Percentiles rank a stretch among this genome's conserved stretches.
phyloP scores from a whole-genome alignment of 208 protist species.

The Leishmania turanica region DNA sequence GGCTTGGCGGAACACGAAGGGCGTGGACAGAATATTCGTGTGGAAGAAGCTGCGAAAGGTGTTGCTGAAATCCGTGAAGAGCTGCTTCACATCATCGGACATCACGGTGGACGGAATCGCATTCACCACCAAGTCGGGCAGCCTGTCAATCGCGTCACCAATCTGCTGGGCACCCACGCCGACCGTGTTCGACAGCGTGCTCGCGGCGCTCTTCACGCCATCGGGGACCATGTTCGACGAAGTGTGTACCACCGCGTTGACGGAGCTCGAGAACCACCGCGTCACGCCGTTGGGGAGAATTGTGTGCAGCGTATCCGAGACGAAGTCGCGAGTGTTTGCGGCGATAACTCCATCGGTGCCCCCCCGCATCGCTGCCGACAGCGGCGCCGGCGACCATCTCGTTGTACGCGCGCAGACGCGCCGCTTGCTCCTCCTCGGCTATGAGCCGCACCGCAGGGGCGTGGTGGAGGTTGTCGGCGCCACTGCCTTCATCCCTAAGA shows the following conservation, averaged over 20 bases:
- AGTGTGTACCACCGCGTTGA: conserved; percentile 19
- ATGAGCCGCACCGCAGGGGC: conserved; percentile 19
- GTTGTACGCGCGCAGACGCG: conserved; percentile 44
- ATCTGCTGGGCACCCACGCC: conserved; percentile 28
- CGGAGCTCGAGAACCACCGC: conserved; percentile 11
- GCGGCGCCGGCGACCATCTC: conserved; percentile 5
- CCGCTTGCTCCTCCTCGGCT: conserved; percentile 45
- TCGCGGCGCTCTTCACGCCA: conserved; percentile 24
- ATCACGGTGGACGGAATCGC: conserved; percentile 43
- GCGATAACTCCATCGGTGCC: not conserved
- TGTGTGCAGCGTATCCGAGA: conserved; percentile 32
- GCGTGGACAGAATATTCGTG: conserved; percentile 61
- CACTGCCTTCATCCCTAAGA: not conserved
- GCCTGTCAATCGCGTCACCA: conserved; percentile 35
- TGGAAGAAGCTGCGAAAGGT: conserved; percentile 58
- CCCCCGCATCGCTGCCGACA: not conserved
- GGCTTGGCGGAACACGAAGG: conserved; percentile 55
- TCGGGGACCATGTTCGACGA: conserved; percentile 19
- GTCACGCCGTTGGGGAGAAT: conserved; percentile 25
- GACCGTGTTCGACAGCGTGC: conserved; percentile 19
- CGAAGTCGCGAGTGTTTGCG: conserved; percentile 22
- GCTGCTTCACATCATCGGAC: conserved; percentile 47
- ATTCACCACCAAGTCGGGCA: conserved; percentile 40
- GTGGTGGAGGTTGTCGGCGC: not conserved
- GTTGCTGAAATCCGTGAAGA: conserved; percentile 61